A percentile compares a stretch with the other conserved stretches of the same genome.
Evolutionary conservation across 768 basidiomycete species (phyloP).

Genomic region (Serendipita sp.): DNA sequence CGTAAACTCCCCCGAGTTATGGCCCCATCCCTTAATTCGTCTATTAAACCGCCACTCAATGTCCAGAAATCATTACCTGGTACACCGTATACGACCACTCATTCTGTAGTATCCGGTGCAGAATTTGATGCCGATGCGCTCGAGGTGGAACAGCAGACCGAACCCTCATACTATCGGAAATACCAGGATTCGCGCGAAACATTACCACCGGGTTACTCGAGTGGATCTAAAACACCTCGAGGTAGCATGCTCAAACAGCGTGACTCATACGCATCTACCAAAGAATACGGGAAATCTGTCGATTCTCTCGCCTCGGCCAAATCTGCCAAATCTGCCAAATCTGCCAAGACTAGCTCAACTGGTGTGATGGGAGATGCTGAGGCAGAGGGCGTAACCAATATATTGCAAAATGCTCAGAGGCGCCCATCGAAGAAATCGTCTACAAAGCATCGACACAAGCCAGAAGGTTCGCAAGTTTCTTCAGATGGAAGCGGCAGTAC

Average conservation of each 20-base stretch:
- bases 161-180: background rate
- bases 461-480: background rate
- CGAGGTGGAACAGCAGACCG: background rate
- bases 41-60: background rate
- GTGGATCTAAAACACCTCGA: background rate
- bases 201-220: constrained; percentile 1
- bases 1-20: background rate
- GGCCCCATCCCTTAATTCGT: background rate
- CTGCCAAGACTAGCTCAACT: background rate
- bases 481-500: constrained; percentile 1
- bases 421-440: background rate
- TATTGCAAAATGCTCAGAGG: background rate
- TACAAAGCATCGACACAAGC: background rate
- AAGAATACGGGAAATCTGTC: background rate
- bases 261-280: background rate
- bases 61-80: background rate
- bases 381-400: background rate
- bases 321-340: background rate
- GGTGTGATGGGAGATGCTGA: background rate
- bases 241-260: background rate
- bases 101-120: background rate
- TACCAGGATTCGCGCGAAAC: background rate
- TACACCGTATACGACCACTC: background rate
- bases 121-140: constrained; percentile 3
- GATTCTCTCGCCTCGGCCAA: background rate